phyloP scores from a whole-genome alignment of 176 grass and related monocot species.

The Avena insularis region DNA sequence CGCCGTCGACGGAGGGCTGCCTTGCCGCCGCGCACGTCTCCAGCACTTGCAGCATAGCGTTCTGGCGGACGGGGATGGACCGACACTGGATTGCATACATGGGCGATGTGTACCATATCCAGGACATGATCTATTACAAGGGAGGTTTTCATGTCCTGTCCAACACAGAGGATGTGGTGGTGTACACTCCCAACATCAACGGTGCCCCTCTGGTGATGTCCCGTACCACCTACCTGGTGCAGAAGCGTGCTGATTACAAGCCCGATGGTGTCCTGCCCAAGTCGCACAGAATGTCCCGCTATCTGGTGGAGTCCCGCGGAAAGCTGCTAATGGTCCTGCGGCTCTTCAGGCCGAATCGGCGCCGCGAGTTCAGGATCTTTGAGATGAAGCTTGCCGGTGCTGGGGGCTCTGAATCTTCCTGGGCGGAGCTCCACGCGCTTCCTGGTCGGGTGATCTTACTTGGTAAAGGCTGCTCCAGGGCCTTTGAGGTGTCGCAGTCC shows the following conservation, averaged over 20 bases:
- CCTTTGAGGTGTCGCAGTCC: slow-evolving; percentile 24
- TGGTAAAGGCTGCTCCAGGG: slow-evolving; percentile 23
- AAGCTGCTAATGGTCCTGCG: slow-evolving; percentile 37
- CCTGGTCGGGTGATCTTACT: slow-evolving; percentile 26
- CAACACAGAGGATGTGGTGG: slow-evolving; percentile 5
- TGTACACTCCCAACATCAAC: not conserved
- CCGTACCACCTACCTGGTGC: not conserved
- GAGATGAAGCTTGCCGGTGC: slow-evolving; percentile 19
- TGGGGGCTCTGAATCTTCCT: not conserved
- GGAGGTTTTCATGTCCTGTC: slow-evolving; percentile 37
- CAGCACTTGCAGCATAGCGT: slow-evolving; percentile 20
- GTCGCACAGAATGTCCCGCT: not conserved
- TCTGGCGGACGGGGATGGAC: slow-evolving; percentile 40
- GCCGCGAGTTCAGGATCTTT: slow-evolving; percentile 33
- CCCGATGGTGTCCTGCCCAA: not conserved
- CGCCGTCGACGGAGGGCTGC: slow-evolving; percentile 7
- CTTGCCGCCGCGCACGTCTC: slow-evolving; percentile 16
- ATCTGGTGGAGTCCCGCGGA: slow-evolving; percentile 42
- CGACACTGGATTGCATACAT: not conserved
- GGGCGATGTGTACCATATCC: not conserved
- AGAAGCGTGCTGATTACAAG: not conserved
- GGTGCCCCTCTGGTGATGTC: not conserved
- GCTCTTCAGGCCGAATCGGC: not conserved
- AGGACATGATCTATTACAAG: slow-evolving; percentile 39
- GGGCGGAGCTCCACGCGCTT: slow-evolving; percentile 31